These are phyloP conservation scores for Actinomortierella ambigua DNA, from an alignment of 371 early-diverging fungal species.

Conservation along the genomic window DNA sequence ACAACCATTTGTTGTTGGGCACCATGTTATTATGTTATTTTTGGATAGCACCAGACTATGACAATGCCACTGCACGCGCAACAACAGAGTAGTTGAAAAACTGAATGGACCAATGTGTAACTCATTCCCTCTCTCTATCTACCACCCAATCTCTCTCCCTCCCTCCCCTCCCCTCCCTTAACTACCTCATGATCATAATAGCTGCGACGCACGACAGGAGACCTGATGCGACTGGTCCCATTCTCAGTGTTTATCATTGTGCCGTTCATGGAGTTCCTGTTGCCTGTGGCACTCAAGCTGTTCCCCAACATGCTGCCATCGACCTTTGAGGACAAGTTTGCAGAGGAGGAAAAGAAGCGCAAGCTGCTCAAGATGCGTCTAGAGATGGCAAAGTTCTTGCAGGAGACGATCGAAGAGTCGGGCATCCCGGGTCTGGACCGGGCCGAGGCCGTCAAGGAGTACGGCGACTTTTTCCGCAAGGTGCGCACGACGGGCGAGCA, in stretches of 20 bases:
- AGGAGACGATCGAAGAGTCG: constrained; percentile 93
- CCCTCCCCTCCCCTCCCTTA: no score
- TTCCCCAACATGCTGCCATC: constrained; percentile 98
- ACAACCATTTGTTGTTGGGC: no score
- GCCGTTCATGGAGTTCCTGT: constrained; percentile 92
- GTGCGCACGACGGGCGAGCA: constrained; percentile 87
- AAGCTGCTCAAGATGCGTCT: constrained; percentile 87
- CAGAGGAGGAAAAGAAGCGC: constrained; percentile 91
- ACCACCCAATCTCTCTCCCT: no score
- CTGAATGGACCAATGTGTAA: no score
- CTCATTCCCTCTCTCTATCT: no score
- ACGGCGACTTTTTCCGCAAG: constrained; percentile 81
- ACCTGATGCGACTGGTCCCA: constrained; percentile 89
- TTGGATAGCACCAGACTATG: no score
- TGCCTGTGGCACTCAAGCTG: constrained; percentile 91
- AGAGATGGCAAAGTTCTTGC: constrained; percentile 94
- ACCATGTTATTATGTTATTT: no score
- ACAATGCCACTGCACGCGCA: no score
- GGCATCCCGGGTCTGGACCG: constrained; percentile 64
- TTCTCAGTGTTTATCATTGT: constrained; percentile 92
- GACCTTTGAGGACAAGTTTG: constrained; percentile 92
- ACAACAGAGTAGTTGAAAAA: no score
- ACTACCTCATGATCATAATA: no score
- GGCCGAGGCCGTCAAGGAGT: constrained; percentile 75
- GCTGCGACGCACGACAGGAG: constrained; percentile 86